A percentile compares a stretch with the other conserved stretches of the same genome.
These are phyloP conservation scores for Arabidopsis hybrid DNA, from an alignment of 441 rosid species.

Conservation along the genomic window DNA sequence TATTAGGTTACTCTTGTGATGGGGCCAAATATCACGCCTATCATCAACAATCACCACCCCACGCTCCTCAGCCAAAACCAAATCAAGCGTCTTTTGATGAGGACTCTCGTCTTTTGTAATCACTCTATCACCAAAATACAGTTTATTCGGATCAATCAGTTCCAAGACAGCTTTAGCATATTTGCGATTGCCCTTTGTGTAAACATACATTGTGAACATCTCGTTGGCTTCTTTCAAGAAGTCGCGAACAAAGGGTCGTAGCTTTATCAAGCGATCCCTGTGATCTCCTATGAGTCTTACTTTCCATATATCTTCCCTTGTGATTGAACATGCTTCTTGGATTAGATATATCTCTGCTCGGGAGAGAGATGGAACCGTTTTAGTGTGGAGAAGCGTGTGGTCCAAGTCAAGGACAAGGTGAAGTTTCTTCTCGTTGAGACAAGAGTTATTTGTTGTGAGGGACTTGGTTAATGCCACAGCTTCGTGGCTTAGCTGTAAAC, in stretches of 20 bases:
- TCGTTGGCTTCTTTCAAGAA: conserved; percentile 37
- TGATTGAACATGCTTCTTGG: background rate
- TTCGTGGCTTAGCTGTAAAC: conserved; percentile 33
- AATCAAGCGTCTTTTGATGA: conserved; percentile 29
- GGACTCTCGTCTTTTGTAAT: conserved; percentile 26
- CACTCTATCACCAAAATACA: conserved; percentile 29
- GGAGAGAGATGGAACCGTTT: background rate
- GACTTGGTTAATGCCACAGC: conserved; percentile 9
- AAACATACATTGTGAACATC: conserved; percentile 33
- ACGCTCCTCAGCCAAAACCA: conserved; percentile 30
- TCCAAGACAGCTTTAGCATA: conserved; percentile 17
- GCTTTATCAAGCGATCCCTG: background rate
- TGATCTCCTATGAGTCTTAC: background rate
- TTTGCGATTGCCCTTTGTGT: conserved; percentile 13
- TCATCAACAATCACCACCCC: conserved; percentile 26
- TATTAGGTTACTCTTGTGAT: background rate
- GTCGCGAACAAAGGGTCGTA: conserved; percentile 26
- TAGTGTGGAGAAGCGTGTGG: conserved; percentile 39
- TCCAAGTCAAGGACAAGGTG: conserved; percentile 46
- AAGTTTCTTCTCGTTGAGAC: conserved; percentile 30
- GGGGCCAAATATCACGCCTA: background rate
- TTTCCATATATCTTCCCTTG: conserved; percentile 16
- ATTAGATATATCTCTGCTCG: conserved; percentile 36
- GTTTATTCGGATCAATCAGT: conserved; percentile 23
- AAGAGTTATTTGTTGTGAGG: background rate